A percentile compares a stretch with the other conserved stretches of the same genome.
Evolutionary conservation across 2,329 filamentous ascomycete species (phyloP).

Genomic region (Fusarium lyarnte): DNA sequence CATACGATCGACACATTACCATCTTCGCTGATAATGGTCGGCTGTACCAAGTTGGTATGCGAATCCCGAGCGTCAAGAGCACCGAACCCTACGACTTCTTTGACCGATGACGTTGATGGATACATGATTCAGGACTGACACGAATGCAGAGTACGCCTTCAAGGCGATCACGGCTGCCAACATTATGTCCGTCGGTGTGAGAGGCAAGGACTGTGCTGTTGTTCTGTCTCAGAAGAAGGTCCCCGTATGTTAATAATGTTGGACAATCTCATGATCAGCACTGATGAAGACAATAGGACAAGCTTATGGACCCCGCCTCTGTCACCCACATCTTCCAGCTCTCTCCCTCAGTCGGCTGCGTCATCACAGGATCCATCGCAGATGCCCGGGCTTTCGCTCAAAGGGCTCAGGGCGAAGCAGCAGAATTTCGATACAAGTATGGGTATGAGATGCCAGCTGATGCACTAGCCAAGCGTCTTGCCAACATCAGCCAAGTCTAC

Average conservation of each 20-base stretch:
- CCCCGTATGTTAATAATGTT: slow-evolving; percentile 71
- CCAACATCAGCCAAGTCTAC: slow-evolving; percentile 99
- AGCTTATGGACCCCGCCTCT: slow-evolving; percentile 96
- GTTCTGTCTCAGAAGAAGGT: slow-evolving; percentile 99
- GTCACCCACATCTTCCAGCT: slow-evolving; percentile 98
- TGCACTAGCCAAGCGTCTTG: slow-evolving; percentile 92
- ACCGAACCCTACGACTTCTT: slow-evolving; percentile 22
- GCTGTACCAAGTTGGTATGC: slow-evolving; percentile 98
- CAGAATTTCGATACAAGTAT: slow-evolving; percentile 98
- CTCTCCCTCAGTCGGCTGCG: slow-evolving; percentile 94
- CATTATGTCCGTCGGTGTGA: slow-evolving; percentile 96
- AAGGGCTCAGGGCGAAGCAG: slow-evolving; percentile 92
- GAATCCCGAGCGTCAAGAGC: slow-evolving; percentile 1
- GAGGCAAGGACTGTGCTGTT: slow-evolving; percentile 96
- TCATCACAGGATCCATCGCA: slow-evolving; percentile 98
- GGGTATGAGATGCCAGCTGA: slow-evolving; percentile 99
- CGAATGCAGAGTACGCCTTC: slow-evolving; percentile 92
- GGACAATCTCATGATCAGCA: neutral
- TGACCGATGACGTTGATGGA: slow-evolving; percentile 28
- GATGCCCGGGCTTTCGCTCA: slow-evolving; percentile 94
- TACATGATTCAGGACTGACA: slow-evolving; percentile 37
- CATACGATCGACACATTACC: slow-evolving; percentile 98
- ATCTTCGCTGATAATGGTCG: slow-evolving; percentile 99
- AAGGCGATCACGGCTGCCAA: slow-evolving; percentile 99
- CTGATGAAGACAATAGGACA: slow-evolving; percentile 72